phyloP scores from a whole-genome alignment of 257 asterid species.

The Lithospermum erythrorhizon region DNA sequence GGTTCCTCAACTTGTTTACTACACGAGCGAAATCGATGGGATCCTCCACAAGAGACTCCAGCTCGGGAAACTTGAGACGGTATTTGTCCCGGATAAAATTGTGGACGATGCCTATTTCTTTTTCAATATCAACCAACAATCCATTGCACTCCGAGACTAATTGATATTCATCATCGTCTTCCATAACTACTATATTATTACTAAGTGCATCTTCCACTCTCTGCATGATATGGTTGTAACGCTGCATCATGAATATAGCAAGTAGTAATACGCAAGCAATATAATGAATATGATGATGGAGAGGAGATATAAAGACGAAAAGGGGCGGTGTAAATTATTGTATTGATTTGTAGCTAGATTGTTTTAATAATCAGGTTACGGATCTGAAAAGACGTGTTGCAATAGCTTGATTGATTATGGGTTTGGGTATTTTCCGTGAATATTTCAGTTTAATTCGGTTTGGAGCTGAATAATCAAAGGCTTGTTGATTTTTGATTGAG shows the following conservation, averaged over 20 bases:
- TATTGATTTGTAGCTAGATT: not conserved
- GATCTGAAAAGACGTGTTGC: conserved; percentile 16
- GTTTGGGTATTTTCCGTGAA: not conserved
- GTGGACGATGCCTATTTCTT: conserved; percentile 83
- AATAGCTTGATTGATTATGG: conserved; percentile 26
- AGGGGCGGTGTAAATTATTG: no score
- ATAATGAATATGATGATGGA: no score
- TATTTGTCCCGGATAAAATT: conserved; percentile 94
- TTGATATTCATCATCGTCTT: conserved; percentile 96
- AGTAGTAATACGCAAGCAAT: no score
- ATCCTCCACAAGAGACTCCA: conserved; percentile 88
- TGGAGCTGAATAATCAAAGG: no score
- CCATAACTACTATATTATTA: conserved; percentile 50
- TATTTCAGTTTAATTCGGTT: not conserved
- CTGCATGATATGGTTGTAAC: no score
- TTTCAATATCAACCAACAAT: conserved; percentile 85
- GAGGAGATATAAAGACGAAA: no score
- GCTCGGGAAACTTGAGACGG: conserved; percentile 87
- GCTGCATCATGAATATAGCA: no score
- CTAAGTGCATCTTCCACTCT: conserved; percentile 84
- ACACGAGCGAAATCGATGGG: conserved; percentile 95
- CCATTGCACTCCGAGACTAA: conserved; percentile 85
- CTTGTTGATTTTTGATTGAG: no score
- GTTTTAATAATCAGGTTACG: not conserved
- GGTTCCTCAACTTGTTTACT: conserved; percentile 78